Base-by-base conservation (phyloP, 441 rosid genomes). In the Croton laevigatus region DNA sequence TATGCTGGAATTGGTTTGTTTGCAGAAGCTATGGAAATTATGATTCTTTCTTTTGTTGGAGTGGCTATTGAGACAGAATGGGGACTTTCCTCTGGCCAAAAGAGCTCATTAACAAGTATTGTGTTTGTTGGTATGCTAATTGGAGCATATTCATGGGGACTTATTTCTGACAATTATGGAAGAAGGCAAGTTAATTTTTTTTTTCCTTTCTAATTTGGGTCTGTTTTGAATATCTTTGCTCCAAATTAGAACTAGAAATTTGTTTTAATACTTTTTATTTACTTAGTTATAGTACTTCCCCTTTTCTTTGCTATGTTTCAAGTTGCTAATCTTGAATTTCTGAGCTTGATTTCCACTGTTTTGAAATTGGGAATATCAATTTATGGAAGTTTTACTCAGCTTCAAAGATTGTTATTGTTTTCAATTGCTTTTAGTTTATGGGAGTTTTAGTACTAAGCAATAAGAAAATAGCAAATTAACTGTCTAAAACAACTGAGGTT, bases 21-120 rank as follows among this genome's bases (percentile, higher is more conserved):
- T 64, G 62, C 91, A 0, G 91, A 85, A 74, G 90, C 91, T 11
- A 83, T 89, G 88, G 94, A 87, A 53, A 70, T 89, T 27, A 89
- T 89, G 94, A 84, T 89, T 69, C 87, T 89, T n/a, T 89, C 91
- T 10, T 89, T 89, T 38, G 67, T 89, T 32, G 94, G 94, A 40
- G 76, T 82, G 57, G 82, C 82, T 8, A 81, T 89, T 6, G 80
- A 84, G 73, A 69, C 85, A 2, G 73, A 78, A 19, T 89, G 94
- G 94, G 75, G 57, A 8, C 84, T 89, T 68, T 81, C 91, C 8
- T 76, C 90, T 0, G 62, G 10, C 23, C 73, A 87, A 59, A 86
- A 87, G 82, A 85, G 87, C 75, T 68, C 85, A 1, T 27, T 89
- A 58, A 75, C 85, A 17, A 85, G 80, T 32, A 77, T 76, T 54